A percentile compares a stretch with the other conserved stretches of the same genome.
Conservation (phyloP, 352 stramenopile genomes). For the Plasmopara muralis region DNA sequence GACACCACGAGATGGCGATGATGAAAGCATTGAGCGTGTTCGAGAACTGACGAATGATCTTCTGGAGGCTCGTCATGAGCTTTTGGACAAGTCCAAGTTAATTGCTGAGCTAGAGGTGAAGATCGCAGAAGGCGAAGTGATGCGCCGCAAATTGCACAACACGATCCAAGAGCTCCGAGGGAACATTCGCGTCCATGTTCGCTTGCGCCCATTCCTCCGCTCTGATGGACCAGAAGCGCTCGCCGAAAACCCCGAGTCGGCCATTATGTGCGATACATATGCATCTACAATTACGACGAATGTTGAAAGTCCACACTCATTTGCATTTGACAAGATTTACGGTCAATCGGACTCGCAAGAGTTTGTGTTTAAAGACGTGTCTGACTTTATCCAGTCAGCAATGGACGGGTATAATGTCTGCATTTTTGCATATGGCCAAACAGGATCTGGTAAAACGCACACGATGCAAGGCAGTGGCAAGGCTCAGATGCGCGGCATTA, state of each 20-base stretch:
- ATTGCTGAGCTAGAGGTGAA: constrained; percentile 63
- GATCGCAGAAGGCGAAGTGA: constrained; percentile 50
- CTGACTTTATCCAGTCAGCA: constrained; percentile 86
- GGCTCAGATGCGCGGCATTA: constrained; percentile 95
- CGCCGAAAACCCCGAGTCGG: constrained; percentile 38
- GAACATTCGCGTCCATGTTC: constrained; percentile 98
- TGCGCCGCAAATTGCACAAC: constrained; percentile 97
- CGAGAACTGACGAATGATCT: constrained; percentile 72
- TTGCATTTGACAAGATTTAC: constrained; percentile 98
- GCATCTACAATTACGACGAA: constrained; percentile 68
- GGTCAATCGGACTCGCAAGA: constrained; percentile 92
- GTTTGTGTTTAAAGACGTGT: constrained; percentile 90
- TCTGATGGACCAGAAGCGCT: constrained; percentile 63
- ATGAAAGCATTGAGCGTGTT: constrained; percentile 41
- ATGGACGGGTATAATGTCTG: constrained; percentile 99
- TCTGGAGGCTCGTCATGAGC: constrained; percentile 46
- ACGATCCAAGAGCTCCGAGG: constrained; percentile 98
- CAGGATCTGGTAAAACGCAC: constrained; percentile 95
- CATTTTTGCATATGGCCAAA: constrained; percentile 98
- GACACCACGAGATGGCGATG: constrained; percentile 22
- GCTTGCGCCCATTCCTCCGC: constrained; percentile 88
- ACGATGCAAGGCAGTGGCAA: constrained; percentile 98
- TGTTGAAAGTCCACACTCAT: constrained; percentile 75
- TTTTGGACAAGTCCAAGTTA: constrained; percentile 53
- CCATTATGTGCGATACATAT: constrained; percentile 64